Base-by-base conservation (phyloP, 2,329 filamentous ascomycete species). In the Exophiala xenobiotica region DNA sequence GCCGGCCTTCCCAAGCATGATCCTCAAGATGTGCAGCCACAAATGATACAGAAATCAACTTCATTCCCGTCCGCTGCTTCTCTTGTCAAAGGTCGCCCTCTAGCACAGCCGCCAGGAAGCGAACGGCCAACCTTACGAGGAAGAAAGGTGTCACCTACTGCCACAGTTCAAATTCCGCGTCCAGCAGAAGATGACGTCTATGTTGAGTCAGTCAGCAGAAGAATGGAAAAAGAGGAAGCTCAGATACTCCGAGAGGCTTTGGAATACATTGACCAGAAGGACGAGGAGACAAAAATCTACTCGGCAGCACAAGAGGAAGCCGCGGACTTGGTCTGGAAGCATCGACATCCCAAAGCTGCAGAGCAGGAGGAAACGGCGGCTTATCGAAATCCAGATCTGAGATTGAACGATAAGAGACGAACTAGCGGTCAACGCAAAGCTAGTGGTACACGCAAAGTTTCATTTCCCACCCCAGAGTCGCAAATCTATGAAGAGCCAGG, bases 401-500 rank as follows among this genome's bases (percentile, higher is more conserved):
- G 53, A 31, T 19, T 41, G n/a, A 53, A 49, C 14, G 51, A 46
- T 12, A 42, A 46, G 33, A 47, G 54, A 22, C 51, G 48, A 23
- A 58, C 45, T 27, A 60, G 57, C 46, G 57, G 57, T 8, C 49
- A 53, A n/a, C 67, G 66, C 18, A 68, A 64, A 31, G 61, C 64
- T 14, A 72, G 69, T 51, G 71, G 71, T 43, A 68, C 70, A 12
- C 68, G 67, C 14, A 78, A 72, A 53, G 75, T 74, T 20, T 68
- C 81, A 12, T 84, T 82, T 64, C 76, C 77, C 59, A 80, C 82
- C 54, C 79, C 80, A 2, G 72, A 79, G 49, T 81, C 83, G 61
- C 75, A 79, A 41, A 85, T 96, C 54, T 96, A 90, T 77, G 91
- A 96, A 68, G 92, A 96, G 66, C 87, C 89, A 1, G 82, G 87